Base-by-base conservation (phyloP, 192 early-diverging fungal genomes). In the Podila clonocystis region DNA sequence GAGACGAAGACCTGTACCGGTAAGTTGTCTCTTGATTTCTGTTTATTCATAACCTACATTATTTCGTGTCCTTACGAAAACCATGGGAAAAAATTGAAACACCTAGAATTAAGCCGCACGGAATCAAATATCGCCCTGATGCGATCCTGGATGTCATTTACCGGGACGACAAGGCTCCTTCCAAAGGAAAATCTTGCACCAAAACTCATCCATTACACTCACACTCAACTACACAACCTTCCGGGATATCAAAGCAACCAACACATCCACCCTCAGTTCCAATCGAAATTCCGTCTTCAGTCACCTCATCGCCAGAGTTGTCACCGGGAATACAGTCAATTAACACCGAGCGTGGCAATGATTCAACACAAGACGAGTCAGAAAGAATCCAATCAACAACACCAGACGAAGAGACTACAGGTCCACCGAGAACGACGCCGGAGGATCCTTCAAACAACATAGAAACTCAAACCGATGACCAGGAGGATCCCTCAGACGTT, bases 91-190 rank as follows among this genome's bases (percentile, higher is more conserved):
- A 1, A 30, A 0, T 7, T 58, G 24, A 20, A 30, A 33, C 19
- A 45, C 5, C 15, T 36, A 78, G 75, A 22, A 34, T 78, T 15
- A 60, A 58, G 17, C 75, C 75, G 2, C 68, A 70, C 48, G 75
- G 75, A 36, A 72, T 78, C n/a, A 71, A 63, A 26, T 70, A 78
- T 20, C 69, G 71, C 15, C 68, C 75, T 1, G 63, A 57, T 30
- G 24, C 28, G 1, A 28, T 78, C 8, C 60, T 78, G 64, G 75
- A 78, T 58, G 65, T 78, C 20, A 48, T 72, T 29, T 78, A 67
- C 22, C 20, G 34, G 9, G 55, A 38, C 31, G 20, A 24, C 41
- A 45, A 45, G 15, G 41, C 41, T 58, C 55, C 20, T 50, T 38
- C n/a, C 19, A 58, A 9, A 24, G 52, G 52, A 24, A 55, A 55